phyloP scores from a whole-genome alignment of 2,329 filamentous ascomycete species.

The Fusarium keratoplasticum region DNA sequence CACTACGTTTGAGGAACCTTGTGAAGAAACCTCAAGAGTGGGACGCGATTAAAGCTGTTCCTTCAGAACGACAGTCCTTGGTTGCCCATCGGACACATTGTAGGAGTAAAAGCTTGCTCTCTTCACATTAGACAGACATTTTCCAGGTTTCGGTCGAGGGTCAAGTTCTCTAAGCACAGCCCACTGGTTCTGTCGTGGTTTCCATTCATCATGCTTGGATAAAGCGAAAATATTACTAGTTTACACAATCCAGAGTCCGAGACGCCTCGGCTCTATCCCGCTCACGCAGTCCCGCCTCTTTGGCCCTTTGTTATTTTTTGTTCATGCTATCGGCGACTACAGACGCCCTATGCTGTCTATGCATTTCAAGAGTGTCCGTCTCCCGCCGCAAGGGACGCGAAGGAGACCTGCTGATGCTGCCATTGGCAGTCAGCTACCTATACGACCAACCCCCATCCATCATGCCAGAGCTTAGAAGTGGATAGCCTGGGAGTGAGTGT shows the following conservation, averaged over 20 bases:
- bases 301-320: slow-evolving; percentile 33
- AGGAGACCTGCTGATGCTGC: slow-evolving; percentile 25
- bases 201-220: slow-evolving; percentile 47
- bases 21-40: neutral
- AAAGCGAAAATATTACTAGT: slow-evolving; percentile 47
- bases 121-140: neutral
- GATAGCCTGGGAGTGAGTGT: slow-evolving; percentile 93
- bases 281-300: slow-evolving; percentile 36
- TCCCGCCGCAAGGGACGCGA: slow-evolving; percentile 25
- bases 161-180: slow-evolving; percentile 11
- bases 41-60: no score
- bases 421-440: slow-evolving; percentile 16
- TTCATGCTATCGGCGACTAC: slow-evolving; percentile 24
- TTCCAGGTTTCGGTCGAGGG: neutral
- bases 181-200: slow-evolving; percentile 27
- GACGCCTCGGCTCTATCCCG: slow-evolving; percentile 39
- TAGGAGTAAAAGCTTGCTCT: neutral
- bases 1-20: neutral
- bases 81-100: neutral
- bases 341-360: slow-evolving; percentile 29
- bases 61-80: neutral
- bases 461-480: slow-evolving; percentile 75
- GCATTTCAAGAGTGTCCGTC: slow-evolving; percentile 29
- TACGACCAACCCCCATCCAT: slow-evolving; percentile 18
- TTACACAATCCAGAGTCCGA: slow-evolving; percentile 45